phyloP scores from a whole-genome alignment of 495 filamentous ascomycete species.

The Neurospora intermedia region DNA sequence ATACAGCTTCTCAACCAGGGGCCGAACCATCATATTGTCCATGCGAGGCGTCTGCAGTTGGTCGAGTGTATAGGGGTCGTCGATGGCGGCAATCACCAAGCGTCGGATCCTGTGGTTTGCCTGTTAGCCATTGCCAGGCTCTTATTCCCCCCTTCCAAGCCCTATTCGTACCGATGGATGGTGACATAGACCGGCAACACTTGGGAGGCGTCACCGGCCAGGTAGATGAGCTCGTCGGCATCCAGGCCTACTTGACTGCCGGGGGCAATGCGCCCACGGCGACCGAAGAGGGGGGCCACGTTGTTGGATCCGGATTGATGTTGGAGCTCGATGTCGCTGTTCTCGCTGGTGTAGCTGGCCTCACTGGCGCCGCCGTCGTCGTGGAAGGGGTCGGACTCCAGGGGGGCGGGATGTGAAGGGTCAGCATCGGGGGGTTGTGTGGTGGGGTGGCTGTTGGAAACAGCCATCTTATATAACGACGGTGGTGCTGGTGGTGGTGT shows the following conservation, averaged over 20 bases:
- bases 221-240: neutral
- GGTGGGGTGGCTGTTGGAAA: neutral
- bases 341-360: neutral
- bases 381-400: neutral
- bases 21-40: constrained; percentile 46
- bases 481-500: neutral
- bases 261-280: constrained; percentile 6
- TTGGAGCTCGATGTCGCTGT: constrained; percentile 13
- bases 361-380: neutral
- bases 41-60: constrained; percentile 48
- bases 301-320: constrained; percentile 14
- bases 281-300: constrained; percentile 11
- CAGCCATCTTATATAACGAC: neutral
- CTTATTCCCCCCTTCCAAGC: constrained; percentile 15
- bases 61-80: constrained; percentile 52
- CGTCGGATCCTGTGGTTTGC: constrained; percentile 14
- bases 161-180: constrained; percentile 31
- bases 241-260: constrained; percentile 3
- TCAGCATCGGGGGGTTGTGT: neutral
- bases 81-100: constrained; percentile 24
- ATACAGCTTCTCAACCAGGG: constrained; percentile 50
- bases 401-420: neutral
- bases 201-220: constrained; percentile 1
- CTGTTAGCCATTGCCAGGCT: constrained; percentile 21
- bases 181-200: constrained; percentile 33